Conservation (phyloP, 306 rosid genomes). For the Pachyrhizus erosus region DNA sequence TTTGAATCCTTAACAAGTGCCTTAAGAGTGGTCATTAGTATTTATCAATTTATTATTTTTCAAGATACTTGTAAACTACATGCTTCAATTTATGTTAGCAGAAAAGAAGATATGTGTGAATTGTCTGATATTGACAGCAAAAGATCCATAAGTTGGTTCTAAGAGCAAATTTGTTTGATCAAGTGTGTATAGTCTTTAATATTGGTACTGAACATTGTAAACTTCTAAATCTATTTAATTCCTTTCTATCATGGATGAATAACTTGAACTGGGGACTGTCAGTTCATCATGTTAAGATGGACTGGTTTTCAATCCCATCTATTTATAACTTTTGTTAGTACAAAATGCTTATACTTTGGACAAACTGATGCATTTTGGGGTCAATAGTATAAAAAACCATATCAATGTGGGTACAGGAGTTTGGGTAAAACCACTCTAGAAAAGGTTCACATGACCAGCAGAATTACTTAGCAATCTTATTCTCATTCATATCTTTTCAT, state of each 20-base stretch:
- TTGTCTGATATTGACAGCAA: not conserved
- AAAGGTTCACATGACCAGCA: not conserved
- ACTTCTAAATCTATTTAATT: not conserved
- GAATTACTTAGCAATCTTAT: not conserved
- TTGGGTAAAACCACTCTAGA: not conserved
- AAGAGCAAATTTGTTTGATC: not conserved
- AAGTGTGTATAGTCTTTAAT: not conserved
- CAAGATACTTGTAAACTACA: not conserved
- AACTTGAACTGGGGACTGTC: not conserved
- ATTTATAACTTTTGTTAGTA: not conserved
- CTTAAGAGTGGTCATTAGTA: not conserved
- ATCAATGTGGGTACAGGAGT: not conserved
- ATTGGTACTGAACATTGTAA: not conserved
- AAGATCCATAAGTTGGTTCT: not conserved
- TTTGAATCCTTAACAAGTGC: not conserved
- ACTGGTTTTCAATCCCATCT: not conserved
- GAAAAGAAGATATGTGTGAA: not conserved
- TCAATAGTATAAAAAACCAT: not conserved
- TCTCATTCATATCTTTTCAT: not conserved
- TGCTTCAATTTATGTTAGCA: not conserved
- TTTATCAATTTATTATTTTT: not conserved
- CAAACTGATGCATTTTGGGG: not conserved
- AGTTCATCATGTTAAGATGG: not conserved
- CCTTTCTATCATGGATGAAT: slow-evolving; percentile 4
- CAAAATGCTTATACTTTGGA: not conserved